Evolutionary conservation across 139 green algal species (phyloP).

Genomic region (Picochlorum costavermella): DNA sequence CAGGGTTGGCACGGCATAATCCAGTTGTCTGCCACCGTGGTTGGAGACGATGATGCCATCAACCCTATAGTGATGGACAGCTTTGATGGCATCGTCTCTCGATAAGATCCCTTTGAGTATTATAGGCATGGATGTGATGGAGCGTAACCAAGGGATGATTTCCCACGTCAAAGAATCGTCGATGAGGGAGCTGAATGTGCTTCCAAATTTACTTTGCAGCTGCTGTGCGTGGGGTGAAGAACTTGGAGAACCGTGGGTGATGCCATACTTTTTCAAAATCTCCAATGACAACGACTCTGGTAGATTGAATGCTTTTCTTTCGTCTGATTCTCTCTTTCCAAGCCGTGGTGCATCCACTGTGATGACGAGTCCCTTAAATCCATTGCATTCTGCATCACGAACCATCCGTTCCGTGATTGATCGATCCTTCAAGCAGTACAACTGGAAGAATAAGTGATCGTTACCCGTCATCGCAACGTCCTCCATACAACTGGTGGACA

Average conservation of each 20-base stretch:
- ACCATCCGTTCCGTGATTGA: conserved; percentile 53
- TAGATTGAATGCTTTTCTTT: conserved; percentile 52
- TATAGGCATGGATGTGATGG: conserved; percentile 65
- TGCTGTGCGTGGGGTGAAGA: conserved; percentile 1
- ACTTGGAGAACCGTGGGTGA: background rate
- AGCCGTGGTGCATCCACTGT: conserved; percentile 81
- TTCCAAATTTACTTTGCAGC: conserved; percentile 8
- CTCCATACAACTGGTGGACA: conserved; percentile 46
- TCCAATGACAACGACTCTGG: conserved; percentile 41
- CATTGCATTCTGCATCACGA: conserved; percentile 43
- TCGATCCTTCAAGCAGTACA: conserved; percentile 48
- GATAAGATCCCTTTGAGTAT: conserved; percentile 80
- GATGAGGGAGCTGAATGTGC: conserved; percentile 33
- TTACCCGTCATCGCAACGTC: conserved; percentile 34
- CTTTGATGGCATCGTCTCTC: conserved; percentile 51
- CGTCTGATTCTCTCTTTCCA: conserved; percentile 61
- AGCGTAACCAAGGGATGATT: conserved; percentile 61
- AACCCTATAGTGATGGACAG: conserved; percentile 58
- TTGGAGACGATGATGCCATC: conserved; percentile 78
- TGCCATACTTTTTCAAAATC: conserved; percentile 33
- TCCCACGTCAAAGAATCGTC: conserved; percentile 64
- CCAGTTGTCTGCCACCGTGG: conserved; percentile 82
- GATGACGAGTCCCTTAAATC: conserved; percentile 72
- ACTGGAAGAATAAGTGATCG: conserved; percentile 58
- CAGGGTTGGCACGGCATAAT: conserved; percentile 65